These are phyloP conservation scores for Wickerhamomyces sp. DNA, from an alignment of 1,139 yeast genomes.

Conservation along the genomic window DNA sequence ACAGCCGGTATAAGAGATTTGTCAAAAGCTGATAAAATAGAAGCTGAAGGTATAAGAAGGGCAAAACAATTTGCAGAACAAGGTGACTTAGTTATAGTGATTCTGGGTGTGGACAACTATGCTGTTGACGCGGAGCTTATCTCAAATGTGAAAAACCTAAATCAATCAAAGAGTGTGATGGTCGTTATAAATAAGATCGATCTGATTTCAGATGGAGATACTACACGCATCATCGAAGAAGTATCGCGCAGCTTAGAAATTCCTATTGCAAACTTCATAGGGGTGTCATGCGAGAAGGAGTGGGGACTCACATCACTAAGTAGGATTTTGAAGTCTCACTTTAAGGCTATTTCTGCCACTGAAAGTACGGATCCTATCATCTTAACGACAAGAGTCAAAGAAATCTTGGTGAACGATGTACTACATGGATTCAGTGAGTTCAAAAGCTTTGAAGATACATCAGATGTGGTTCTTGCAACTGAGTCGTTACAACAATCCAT, in stretches of 20 bases:
- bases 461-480: conserved; percentile 76
- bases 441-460: conserved; percentile 39
- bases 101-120: conserved; percentile 39
- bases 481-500: conserved; percentile 72
- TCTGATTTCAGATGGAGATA: conserved; percentile 31
- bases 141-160: conserved; percentile 31
- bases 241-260: conserved; percentile 25
- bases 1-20: conserved; percentile 86
- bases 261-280: conserved; percentile 29
- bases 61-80: conserved; percentile 55
- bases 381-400: conserved; percentile 72
- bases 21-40: conserved; percentile 52
- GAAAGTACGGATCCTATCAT: conserved; percentile 55
- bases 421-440: conserved; percentile 66
- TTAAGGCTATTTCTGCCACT: conserved; percentile 45
- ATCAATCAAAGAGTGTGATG: conserved; percentile 29
- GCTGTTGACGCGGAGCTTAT: conserved; percentile 29
- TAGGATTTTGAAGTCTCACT: conserved; percentile 32
- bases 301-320: conserved; percentile 51
- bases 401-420: conserved; percentile 68
- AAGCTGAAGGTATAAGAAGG: conserved; percentile 74
- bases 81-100: conserved; percentile 59
- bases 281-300: conserved; percentile 60
- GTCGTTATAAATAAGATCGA: conserved; percentile 63
- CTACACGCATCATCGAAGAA: conserved; percentile 20